Base-by-base conservation (phyloP, 2,329 filamentous ascomycete species). In the Penicillium brevicompactum region DNA sequence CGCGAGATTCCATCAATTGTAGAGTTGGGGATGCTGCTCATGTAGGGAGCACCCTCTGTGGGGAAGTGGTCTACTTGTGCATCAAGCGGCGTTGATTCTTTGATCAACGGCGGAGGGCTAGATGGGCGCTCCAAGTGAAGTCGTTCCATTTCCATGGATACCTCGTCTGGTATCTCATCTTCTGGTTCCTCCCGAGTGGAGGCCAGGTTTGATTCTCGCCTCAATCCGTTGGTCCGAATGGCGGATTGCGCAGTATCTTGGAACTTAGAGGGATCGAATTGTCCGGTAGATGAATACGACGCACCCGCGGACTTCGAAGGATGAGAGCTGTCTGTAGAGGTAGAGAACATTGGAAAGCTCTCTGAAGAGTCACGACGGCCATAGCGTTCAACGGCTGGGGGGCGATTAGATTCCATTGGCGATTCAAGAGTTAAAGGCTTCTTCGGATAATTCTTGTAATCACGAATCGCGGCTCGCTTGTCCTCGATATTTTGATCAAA, bases 341-440 rank as follows among this genome's bases (percentile, higher is more conserved):
- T 81, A 38, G 83, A 85, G 59, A 87, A 85, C 80, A 87, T 86
- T 21, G 80, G 75, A 61, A 87, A 86, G 67, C 84, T 87, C 58
- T 87, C 84, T 6, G 80, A 78, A 22, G 84, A 87, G 61, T 85
- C 80, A 62, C 84, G 82, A 34, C 82, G 78, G 66, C 58, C 79
- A 63, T 74, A 74, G 60, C 65, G 61, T 50, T 71, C 60, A 53
- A 60, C 63, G 61, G 65, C 65, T 56, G 71, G 67, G 61, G 65
- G 67, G 45, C 67, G 67, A 38, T 55, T 67, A 13, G 62, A 54
- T 18, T 68, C 67, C 18, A 70, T 61, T 21, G 72, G 63, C 9
- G 77, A 71, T 46, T 82, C 80, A 45, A 83, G 72, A 22, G 73
- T 78, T 44, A 84, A 68, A 13, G 80, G 71, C 42, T 76, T 79